phyloP scores from a whole-genome alignment of 352 stramenopile species.

The Chrysophaeum taylorii region DNA sequence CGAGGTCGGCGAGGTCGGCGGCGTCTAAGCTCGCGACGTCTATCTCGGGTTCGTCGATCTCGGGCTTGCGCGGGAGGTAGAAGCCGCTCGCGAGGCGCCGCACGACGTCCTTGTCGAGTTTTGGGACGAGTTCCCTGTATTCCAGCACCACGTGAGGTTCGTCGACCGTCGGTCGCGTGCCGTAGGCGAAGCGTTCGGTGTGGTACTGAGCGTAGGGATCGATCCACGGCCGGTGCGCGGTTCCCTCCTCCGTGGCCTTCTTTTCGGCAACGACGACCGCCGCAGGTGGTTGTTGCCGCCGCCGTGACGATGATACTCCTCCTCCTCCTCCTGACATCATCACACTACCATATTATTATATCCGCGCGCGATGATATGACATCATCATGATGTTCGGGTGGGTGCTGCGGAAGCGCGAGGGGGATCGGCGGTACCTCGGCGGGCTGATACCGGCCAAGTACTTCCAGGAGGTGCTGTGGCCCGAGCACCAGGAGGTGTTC shows the following conservation, averaged over 20 bases:
- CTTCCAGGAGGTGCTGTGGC: slow-evolving; percentile 18
- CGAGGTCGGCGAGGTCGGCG: neutral
- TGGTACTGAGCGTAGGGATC: slow-evolving; percentile 11
- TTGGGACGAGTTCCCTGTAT: slow-evolving; percentile 1
- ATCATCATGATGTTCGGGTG: too few relatives aligned
- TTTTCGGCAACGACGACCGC: too few relatives aligned
- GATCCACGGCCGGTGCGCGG: neutral
- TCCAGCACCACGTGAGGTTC: slow-evolving; percentile 10
- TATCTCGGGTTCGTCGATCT: neutral
- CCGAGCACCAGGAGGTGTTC: slow-evolving; percentile 15
- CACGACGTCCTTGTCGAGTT: neutral
- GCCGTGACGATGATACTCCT: too few relatives aligned
- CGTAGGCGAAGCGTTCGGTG: neutral
- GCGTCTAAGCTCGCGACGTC: neutral
- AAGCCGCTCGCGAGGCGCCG: neutral
- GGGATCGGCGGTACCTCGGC: slow-evolving; percentile 17
- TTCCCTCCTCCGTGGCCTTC: too few relatives aligned
- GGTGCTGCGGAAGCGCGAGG: too few relatives aligned
- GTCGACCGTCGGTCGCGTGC: neutral
- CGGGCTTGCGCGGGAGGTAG: neutral
- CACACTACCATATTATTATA: too few relatives aligned
- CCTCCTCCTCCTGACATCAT: too few relatives aligned
- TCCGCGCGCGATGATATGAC: too few relatives aligned
- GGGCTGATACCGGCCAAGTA: slow-evolving; percentile 20
- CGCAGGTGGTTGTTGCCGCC: too few relatives aligned